Conservation (phyloP, 129 eudicot genomes). For the Solidago caesia region DNA sequence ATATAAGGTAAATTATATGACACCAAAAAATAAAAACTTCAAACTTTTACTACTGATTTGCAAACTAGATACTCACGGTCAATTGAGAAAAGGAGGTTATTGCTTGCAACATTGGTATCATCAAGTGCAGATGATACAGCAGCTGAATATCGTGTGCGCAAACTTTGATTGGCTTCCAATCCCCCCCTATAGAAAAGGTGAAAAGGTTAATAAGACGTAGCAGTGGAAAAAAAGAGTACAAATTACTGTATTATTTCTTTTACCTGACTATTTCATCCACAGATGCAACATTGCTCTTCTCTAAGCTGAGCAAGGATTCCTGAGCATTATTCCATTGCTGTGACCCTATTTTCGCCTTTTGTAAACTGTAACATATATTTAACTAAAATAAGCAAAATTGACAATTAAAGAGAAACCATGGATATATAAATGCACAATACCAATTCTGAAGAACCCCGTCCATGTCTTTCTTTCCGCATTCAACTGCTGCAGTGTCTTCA, state of each 20-base stretch:
- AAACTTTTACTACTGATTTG: not conserved
- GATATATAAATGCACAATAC: slow-evolving; percentile 25
- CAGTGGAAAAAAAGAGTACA: not conserved
- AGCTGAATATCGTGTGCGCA: slow-evolving; percentile 66
- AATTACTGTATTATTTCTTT: not conserved
- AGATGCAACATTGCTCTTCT: slow-evolving; percentile 81
- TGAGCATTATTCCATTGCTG: slow-evolving; percentile 91
- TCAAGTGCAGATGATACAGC: slow-evolving; percentile 77
- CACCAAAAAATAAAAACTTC: not conserved
- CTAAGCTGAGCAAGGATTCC: slow-evolving; percentile 76
- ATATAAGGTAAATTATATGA: no score
- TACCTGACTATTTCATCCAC: slow-evolving; percentile 79
- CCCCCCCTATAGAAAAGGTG: slow-evolving; percentile 54
- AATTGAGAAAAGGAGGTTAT: slow-evolving; percentile 68
- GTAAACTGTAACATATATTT: slow-evolving; percentile 43
- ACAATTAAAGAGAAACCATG: not conserved
- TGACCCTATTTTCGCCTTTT: slow-evolving; percentile 75
- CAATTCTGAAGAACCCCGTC: slow-evolving; percentile 76
- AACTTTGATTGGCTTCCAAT: slow-evolving; percentile 70
- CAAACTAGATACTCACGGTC: slow-evolving; percentile 56
- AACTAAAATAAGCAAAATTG: not conserved
- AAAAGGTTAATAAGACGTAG: not conserved
- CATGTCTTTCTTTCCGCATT: slow-evolving; percentile 75
- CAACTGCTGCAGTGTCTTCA: slow-evolving; percentile 82
- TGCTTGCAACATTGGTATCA: slow-evolving; percentile 72